A percentile compares a stretch with the other conserved stretches of the same genome.
phyloP scores from a whole-genome alignment of 2,329 filamentous ascomycete species.

The Arthrobotrys sphaeroides region DNA sequence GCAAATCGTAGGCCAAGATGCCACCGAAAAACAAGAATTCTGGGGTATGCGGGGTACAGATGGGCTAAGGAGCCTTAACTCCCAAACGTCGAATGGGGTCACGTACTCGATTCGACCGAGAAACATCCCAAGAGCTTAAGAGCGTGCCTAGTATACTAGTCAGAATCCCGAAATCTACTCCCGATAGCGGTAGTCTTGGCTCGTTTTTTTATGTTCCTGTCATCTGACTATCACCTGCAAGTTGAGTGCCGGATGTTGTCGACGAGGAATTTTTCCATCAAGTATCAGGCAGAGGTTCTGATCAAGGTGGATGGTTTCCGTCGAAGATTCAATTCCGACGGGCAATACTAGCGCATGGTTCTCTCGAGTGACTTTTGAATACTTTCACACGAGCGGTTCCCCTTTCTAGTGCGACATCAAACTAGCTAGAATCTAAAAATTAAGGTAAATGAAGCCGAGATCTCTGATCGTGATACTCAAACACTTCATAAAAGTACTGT shows the following conservation, averaged over 20 bases:
- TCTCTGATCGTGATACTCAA: neutral
- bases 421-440: neutral
- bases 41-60: slow-evolving; percentile 45
- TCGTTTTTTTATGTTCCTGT: neutral
- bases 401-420: slow-evolving; percentile 7
- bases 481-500: neutral
- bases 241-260: neutral
- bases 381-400: neutral
- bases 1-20: slow-evolving; percentile 38
- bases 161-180: slow-evolving; percentile 25
- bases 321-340: neutral
- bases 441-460: neutral
- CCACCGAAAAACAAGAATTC: slow-evolving; percentile 45
- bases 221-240: slow-evolving; percentile 13
- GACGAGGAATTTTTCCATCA: no score
- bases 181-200: slow-evolving; percentile 27
- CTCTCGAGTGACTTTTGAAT: neutral
- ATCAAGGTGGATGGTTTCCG: no score
- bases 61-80: slow-evolving; percentile 19
- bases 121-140: slow-evolving; percentile 16
- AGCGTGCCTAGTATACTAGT: neutral
- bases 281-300: no score
- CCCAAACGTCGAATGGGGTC: slow-evolving; percentile 2
- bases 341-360: neutral
- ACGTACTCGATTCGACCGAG: neutral